A percentile compares a stretch with the other conserved stretches of the same genome.
These are phyloP conservation scores for Cercospora nicotianae DNA, from an alignment of 2,329 filamentous ascomycete genomes.

Conservation along the genomic window DNA sequence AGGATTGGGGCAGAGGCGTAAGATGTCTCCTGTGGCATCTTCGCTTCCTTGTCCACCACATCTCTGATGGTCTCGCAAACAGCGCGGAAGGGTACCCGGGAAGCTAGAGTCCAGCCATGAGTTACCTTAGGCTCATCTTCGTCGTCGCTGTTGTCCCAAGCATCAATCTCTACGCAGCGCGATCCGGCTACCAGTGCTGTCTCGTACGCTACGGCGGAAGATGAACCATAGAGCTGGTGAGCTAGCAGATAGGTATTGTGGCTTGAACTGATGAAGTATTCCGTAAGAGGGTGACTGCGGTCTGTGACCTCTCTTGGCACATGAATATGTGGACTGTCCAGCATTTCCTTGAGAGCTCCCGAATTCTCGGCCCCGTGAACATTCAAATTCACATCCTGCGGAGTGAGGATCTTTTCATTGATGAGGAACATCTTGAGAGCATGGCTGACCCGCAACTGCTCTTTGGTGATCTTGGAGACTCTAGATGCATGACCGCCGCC, in stretches of 20 bases:
- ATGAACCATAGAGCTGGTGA: slow-evolving; percentile 66
- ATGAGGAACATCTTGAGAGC: slow-evolving; percentile 59
- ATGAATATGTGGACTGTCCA: slow-evolving; percentile 59
- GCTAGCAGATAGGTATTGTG: slow-evolving; percentile 73
- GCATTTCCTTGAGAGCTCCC: slow-evolving; percentile 51
- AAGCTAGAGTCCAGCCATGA: slow-evolving; percentile 68
- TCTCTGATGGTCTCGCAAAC: slow-evolving; percentile 67
- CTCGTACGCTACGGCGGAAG: slow-evolving; percentile 63
- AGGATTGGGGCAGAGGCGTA: slow-evolving; percentile 59
- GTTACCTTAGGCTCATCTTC: slow-evolving; percentile 67
- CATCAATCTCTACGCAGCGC: slow-evolving; percentile 72
- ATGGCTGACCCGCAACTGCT: slow-evolving; percentile 59
- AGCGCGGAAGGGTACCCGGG: slow-evolving; percentile 62
- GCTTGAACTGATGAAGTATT: slow-evolving; percentile 71
- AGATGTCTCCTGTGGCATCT: slow-evolving; percentile 44
- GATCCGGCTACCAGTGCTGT: slow-evolving; percentile 63
- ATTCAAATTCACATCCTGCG: slow-evolving; percentile 51
- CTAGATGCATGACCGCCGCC: slow-evolving; percentile 61
- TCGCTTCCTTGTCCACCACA: slow-evolving; percentile 60
- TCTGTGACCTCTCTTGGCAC: slow-evolving; percentile 59
- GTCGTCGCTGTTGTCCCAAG: slow-evolving; percentile 65
- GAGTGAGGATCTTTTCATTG: slow-evolving; percentile 53
- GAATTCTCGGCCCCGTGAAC: slow-evolving; percentile 43
- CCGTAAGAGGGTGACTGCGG: slow-evolving; percentile 60
- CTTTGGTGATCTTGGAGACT: slow-evolving; percentile 50